Base-by-base conservation (phyloP, 2,329 filamentous ascomycete genomes). In the Fusarium sp. region DNA sequence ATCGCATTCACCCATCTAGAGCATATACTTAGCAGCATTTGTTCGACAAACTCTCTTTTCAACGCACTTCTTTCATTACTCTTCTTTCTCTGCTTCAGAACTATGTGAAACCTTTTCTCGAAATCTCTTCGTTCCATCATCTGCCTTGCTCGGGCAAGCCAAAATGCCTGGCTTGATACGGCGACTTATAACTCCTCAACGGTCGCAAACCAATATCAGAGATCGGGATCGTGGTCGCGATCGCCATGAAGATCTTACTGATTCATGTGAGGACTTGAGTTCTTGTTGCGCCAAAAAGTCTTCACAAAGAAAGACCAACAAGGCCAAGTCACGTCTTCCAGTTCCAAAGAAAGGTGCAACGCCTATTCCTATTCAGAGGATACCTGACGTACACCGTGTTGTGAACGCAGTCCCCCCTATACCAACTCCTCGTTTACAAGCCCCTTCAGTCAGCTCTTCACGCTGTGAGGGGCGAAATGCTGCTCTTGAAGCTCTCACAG, bases 391-490 rank as follows among this genome's bases (percentile, higher is more conserved):
- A 57, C 80, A 83, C 73, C 79, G 80, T 67, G 80, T 82, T 60
- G 75, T 80, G 35, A 78, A 77, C 27, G 78, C 82, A 42, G 63
- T 82, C 27, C 81, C 84, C 52, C 78, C 81, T 48, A 75, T 83
- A 20, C 80, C 81, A n/a, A 79, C 73, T 56, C 79, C 78, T 53
- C 81, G 78, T 15, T 78, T 80, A 46, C 78, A 80, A 63, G 83
- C 83, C 20, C 83, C 84, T 27, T 80, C 72, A 3, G 55, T 79
- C 48, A 84, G 81, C 69, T 86, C 85, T 76, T 82, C 86, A 74
- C 84, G 81, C 68, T 83, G 77, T 60, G 81, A 85, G 42, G 79
- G 77, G 69, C 78, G 81, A 71, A 76, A 65, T 55, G 78, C 78
- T 57, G 75, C 75, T 40, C 67, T 69, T 52, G 77, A 79, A 48